Evolutionary conservation across 2,329 filamentous ascomycete species (phyloP), one percentile per base, ranked within the genome.

Genomic region (Alternaria sp.): DNA sequence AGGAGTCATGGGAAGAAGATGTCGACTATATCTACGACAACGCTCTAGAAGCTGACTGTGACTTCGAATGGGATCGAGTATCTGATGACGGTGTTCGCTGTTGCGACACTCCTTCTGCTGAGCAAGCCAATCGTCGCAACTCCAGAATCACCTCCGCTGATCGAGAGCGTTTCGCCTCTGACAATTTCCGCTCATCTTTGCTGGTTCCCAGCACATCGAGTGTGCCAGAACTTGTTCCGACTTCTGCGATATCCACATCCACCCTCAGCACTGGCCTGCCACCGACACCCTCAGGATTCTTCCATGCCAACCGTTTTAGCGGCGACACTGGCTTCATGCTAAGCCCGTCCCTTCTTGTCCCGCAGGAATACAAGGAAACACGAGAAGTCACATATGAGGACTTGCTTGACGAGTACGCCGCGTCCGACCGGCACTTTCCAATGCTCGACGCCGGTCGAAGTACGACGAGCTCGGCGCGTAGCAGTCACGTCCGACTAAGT

Each of bases 11-110:
- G 87, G 87, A 89, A 69, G 86, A 87, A 43, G 86, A 88, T 63
- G 86, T 89, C 59, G 87, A 89, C 67, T 89, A 86, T 69, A 88
- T 86, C 69, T 89, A 89, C 68, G 85, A 88, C 64, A 84, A 88
- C 71, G 86, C 85, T 25, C 84, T 87, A 6, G 87, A 89, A 74
- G 86, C 87, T 2, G 85, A 86, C 56, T 88, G 85, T 66, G 83
- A 89, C 65, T 88, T 88, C 61, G 86, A 89, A 62, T 89, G 87
- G 86, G 81, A 84, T 59, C 79, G 72, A 43, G 65, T 66, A 23
- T 79, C 72, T 9, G 69, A 68, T 25, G 69, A 74, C n/a, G 68
- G 65, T 28, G 72, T 54, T 71, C 13, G 57, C 23, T 23, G 52
- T 64, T 30, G 60, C 57, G 25, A 40, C 40, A 56, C 32, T 54